Evolutionary conservation across 2,329 filamentous ascomycete species (phyloP).

Genomic region (Ophiostoma sp.): DNA sequence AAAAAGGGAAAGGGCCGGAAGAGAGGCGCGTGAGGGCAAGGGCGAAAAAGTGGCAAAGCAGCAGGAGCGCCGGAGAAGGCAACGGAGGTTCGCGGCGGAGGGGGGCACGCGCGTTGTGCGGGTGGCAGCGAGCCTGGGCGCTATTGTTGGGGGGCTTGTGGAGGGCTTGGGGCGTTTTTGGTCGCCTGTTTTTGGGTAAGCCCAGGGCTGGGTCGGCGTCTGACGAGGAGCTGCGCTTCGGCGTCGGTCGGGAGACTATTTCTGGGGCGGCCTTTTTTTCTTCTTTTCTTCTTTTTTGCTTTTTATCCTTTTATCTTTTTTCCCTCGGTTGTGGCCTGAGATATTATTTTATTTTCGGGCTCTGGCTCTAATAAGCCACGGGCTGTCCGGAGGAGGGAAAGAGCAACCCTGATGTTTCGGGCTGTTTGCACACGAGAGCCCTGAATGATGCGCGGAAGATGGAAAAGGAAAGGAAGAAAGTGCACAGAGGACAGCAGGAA

Average conservation of each 20-base stretch:
- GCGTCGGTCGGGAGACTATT: slow-evolving; percentile 23
- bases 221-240: not conserved
- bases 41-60: slow-evolving; percentile 12
- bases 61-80: slow-evolving; percentile 24
- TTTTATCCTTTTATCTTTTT: not conserved
- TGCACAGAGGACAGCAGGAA: slow-evolving; percentile 3
- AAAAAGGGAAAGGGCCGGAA: slow-evolving; percentile 28
- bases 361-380: not conserved
- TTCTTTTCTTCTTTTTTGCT: not conserved
- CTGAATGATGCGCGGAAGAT: not conserved
- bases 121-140: slow-evolving; percentile 17
- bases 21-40: slow-evolving; percentile 23
- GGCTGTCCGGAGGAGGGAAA: not conserved
- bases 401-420: slow-evolving; percentile 8
- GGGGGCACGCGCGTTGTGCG: slow-evolving; percentile 18
- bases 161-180: slow-evolving; percentile 14
- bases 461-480: not conserved
- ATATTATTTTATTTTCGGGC: not conserved
- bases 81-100: slow-evolving; percentile 27
- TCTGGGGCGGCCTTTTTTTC: not conserved
- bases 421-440: not conserved
- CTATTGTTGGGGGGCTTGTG: slow-evolving; percentile 7
- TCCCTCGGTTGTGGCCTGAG: not conserved
- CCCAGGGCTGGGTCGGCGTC: not conserved
- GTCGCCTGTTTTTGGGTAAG: slow-evolving; percentile 12